Evolutionary conservation across 805 yeast genomes (phyloP).

Genomic region (Metschnikowia chrysomelidarum): DNA sequence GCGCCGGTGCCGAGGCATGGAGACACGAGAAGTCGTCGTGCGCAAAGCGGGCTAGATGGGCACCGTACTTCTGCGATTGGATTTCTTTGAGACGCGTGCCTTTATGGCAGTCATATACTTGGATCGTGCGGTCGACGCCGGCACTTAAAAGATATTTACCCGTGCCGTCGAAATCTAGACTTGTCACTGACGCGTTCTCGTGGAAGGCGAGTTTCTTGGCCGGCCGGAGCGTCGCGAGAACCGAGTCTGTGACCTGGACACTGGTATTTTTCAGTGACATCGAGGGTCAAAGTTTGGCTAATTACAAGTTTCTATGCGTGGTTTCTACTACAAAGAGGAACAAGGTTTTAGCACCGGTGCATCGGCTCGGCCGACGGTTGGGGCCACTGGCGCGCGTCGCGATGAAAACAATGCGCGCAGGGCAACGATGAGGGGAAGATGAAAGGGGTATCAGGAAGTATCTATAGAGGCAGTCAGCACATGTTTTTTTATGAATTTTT

Average conservation of each 20-base stretch:
- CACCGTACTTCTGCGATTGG: slow-evolving; percentile 88
- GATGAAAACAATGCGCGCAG: no score
- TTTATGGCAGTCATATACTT: slow-evolving; percentile 69
- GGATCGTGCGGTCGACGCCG: slow-evolving; percentile 80
- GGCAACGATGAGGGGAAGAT: no score
- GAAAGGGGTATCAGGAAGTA: no score
- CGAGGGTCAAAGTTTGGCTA: no score
- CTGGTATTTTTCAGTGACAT: slow-evolving; percentile 21
- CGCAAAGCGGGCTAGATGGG: slow-evolving; percentile 81
- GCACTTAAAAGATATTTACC: slow-evolving; percentile 77
- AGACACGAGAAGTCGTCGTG: slow-evolving; percentile 70
- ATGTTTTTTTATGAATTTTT: no score
- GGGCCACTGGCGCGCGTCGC: no score
- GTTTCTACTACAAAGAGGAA: no score
- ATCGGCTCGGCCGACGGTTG: no score
- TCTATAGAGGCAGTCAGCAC: no score
- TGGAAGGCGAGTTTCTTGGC: slow-evolving; percentile 52
- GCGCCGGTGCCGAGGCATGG: slow-evolving; percentile 69
- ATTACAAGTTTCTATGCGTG: no score
- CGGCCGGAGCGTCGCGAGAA: slow-evolving; percentile 29
- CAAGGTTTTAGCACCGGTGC: no score
- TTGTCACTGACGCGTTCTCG: slow-evolving; percentile 56
- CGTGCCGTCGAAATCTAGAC: slow-evolving; percentile 76
- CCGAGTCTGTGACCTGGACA: slow-evolving; percentile 24
- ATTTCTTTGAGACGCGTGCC: slow-evolving; percentile 71